Evolutionary conservation across 2,329 filamentous ascomycete species (phyloP), one percentile per base, ranked within the genome.

Genomic region (Colletotrichum eleusines): DNA sequence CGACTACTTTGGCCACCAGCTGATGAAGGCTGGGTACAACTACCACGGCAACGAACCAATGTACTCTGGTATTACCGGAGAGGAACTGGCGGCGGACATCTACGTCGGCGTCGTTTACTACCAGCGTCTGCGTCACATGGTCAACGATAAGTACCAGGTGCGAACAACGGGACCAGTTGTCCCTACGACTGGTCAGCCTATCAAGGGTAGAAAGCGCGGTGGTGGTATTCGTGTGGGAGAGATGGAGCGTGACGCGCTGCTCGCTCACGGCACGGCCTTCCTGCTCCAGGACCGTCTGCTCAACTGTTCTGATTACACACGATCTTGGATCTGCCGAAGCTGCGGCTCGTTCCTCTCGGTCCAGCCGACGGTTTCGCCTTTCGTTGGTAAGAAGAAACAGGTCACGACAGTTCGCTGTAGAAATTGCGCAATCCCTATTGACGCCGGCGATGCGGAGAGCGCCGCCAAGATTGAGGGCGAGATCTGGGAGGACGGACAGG

Each of bases 81-180:
- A 97, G 80, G 95, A 98, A 81, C 91, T 99, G 50, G 91, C 91
- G 26, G 95, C 94, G 8, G 96, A 99, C 79, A 98, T 99, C 78
- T 99, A 97, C 84, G 90, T 98, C 71, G 96, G 96, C 57, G 91
- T 98, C 14, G 96, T 99, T 72, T 98, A 98, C 87, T 99, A 99
- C 86, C 96, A 99, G 83, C 91, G 96, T 81, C 88, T 99, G 72
- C 89, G 96, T 80, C 96, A 99, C 91, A 99, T 99, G 96, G 96
- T 99, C 67, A 98, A 98, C 88, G 96, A 99, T 83, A 99, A 99
- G 83, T 99, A 93, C 87, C 96, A 99, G 82, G 96, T 98, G 66
- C 91, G 96, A 81, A 98, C 96, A 3, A 98, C 96, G 0, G 96
- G 96, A 66, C 95, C 95, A 1, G 92, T 98, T 53, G 96, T 96